These are phyloP conservation scores for Trichosporon faecale DNA, from an alignment of 1,284 basidiomycete species.

Conservation along the genomic window DNA sequence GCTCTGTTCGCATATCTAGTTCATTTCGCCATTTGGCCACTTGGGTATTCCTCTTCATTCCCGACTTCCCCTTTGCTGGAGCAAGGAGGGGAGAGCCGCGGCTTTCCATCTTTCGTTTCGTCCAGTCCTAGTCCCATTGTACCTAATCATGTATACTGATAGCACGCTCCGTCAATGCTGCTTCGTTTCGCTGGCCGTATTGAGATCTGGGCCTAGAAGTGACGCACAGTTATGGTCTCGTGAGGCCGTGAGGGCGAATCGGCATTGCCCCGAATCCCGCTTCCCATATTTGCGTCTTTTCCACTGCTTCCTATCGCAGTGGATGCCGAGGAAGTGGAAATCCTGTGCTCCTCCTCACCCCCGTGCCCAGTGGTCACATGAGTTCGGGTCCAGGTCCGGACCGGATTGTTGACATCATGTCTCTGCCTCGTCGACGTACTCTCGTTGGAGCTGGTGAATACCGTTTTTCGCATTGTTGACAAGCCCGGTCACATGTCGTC, in stretches of 20 bases:
- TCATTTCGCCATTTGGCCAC: not conserved
- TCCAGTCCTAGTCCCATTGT: not conserved
- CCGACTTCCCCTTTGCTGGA: not conserved
- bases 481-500: not conserved
- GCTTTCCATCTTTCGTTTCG: not conserved
- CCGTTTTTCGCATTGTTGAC: not conserved
- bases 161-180: not conserved
- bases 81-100: not conserved
- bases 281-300: too few species aligned
- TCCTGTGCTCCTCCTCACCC: not conserved
- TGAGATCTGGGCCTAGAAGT: not conserved
- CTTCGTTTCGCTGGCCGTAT: not conserved
- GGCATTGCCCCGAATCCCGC: not conserved
- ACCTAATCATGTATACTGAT: conserved; percentile 4
- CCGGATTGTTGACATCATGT: not conserved
- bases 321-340: not conserved
- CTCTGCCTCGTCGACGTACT: not conserved
- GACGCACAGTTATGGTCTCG: not conserved
- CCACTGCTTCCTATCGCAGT: too few species aligned
- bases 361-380: not conserved
- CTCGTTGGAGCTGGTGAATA: not conserved
- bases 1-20: not conserved
- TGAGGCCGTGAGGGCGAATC: not conserved
- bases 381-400: not conserved
- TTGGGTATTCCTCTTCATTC: not conserved